Percentiles rank a stretch among this genome's conserved stretches.
Evolutionary conservation across 768 basidiomycete species (phyloP).

Genomic region (Leccinum fibrillosum): DNA sequence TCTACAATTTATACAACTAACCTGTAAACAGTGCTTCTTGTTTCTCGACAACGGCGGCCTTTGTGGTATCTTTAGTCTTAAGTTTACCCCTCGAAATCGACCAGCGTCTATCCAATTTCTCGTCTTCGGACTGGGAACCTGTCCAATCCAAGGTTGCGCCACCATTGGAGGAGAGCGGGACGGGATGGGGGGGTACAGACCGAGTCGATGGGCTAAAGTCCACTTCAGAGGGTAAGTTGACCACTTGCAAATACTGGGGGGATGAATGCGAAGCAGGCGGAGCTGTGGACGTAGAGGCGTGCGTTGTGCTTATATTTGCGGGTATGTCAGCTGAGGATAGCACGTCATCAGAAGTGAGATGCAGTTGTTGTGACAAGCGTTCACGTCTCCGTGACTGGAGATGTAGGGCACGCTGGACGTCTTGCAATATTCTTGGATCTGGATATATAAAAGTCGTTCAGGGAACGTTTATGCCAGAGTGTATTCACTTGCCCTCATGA

Average conservation of each 20-base stretch:
- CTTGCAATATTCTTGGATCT: slow-evolving; percentile 81
- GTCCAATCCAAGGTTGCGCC: slow-evolving; percentile 75
- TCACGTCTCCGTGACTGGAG: slow-evolving; percentile 75
- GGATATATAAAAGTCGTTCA: slow-evolving; percentile 13
- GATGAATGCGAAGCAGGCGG: slow-evolving; percentile 14
- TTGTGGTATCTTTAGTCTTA: slow-evolving; percentile 54
- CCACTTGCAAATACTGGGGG: slow-evolving; percentile 21
- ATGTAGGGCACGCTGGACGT: slow-evolving; percentile 72
- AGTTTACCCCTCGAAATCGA: slow-evolving; percentile 49
- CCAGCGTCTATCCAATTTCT: slow-evolving; percentile 61
- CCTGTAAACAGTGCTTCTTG: slow-evolving; percentile 59
- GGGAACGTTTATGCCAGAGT: slow-evolving; percentile 2
- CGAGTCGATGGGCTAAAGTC: slow-evolving; percentile 71
- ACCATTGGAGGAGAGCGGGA: slow-evolving; percentile 66
- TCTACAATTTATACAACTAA: slow-evolving; percentile 26
- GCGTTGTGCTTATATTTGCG: slow-evolving; percentile 25
- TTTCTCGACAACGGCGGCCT: slow-evolving; percentile 46
- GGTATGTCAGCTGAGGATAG: slow-evolving; percentile 27
- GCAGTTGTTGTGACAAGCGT: slow-evolving; percentile 35
- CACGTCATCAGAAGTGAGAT: slow-evolving; percentile 17
- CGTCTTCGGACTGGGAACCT: slow-evolving; percentile 51
- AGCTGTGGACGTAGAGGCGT: slow-evolving; percentile 31
- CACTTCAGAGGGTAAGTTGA: slow-evolving; percentile 41
- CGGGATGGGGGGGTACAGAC: slow-evolving; percentile 49
- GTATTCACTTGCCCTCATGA: slow-evolving; percentile 60